Evolutionary conservation across 2,329 filamentous ascomycete genomes (phyloP).

Genomic region (Cercospora berteroae): DNA sequence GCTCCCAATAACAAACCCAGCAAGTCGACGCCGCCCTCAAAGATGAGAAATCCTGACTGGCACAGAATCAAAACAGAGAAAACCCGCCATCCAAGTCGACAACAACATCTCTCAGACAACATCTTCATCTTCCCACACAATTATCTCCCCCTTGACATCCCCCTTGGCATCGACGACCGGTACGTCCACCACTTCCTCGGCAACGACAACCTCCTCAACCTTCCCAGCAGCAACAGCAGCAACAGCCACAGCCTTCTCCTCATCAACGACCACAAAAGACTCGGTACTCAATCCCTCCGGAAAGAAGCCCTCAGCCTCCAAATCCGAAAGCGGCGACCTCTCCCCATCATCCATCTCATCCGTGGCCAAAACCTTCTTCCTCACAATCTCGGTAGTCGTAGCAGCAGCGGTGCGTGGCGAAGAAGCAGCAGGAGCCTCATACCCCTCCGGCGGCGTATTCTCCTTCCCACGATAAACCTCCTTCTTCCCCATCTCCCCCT

Average conservation of each 20-base stretch:
- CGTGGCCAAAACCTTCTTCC: conserved; percentile 30
- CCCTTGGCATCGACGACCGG: not conserved
- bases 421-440: conserved; percentile 33
- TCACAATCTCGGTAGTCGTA: conserved; percentile 27
- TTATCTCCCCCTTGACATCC: conserved; percentile 28
- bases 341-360: conserved; percentile 40
- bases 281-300: conserved; percentile 37
- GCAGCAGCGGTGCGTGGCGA: conserved; percentile 1
- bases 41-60: not conserved
- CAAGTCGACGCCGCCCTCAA: not conserved
- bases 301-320: conserved; percentile 39
- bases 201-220: conserved; percentile 1
- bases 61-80: not conserved
- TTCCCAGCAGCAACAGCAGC: conserved; percentile 15
- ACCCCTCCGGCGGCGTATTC: conserved; percentile 73
- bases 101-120: not conserved
- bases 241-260: not conserved
- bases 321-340: conserved; percentile 36
- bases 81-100: not conserved
- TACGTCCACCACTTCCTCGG: not conserved
- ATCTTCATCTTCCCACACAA: conserved; percentile 32
- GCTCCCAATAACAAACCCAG: not conserved
- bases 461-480: conserved; percentile 76
- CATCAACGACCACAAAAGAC: conserved; percentile 32
- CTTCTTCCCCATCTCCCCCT: conserved; percentile 56